Conservation (phyloP, 345 rosid genomes). For the Acer saccharum region DNA sequence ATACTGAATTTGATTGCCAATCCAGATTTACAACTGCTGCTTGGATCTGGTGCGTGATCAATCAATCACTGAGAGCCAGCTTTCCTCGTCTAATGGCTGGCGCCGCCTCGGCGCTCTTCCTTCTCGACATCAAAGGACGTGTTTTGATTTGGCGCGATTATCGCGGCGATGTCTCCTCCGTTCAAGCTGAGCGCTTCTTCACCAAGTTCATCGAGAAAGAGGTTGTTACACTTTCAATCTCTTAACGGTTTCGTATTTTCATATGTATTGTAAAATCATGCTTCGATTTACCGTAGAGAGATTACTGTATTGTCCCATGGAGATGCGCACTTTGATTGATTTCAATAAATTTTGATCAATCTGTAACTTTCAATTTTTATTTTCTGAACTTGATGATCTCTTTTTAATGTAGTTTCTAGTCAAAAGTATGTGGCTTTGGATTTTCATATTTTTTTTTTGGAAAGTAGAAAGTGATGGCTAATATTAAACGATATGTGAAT, state of each 20-base stretch:
- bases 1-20: neutral
- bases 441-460: neutral
- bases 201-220: constrained; percentile 84
- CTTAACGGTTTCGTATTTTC: neutral
- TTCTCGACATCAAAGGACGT: constrained; percentile 76
- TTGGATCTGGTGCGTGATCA: constrained; percentile 12
- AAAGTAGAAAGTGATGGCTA: neutral
- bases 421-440: neutral
- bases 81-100: constrained; percentile 54
- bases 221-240: constrained; percentile 28
- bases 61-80: neutral
- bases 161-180: constrained; percentile 76
- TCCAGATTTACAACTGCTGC: neutral
- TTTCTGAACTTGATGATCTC: neutral
- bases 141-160: constrained; percentile 89
- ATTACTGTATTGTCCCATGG: neutral
- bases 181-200: constrained; percentile 86
- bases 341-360: neutral
- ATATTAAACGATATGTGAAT: neutral
- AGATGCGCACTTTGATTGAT: neutral
- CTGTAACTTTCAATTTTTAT: neutral
- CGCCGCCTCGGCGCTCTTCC: constrained; percentile 86
- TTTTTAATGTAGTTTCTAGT: neutral
- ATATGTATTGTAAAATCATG: constrained; percentile 2
- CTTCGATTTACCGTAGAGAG: constrained; percentile 7